Evolutionary conservation across 164 flowering plant species (phyloP), one percentile per base, ranked within the genome.

Genomic region (Umbilicus rupestris): DNA sequence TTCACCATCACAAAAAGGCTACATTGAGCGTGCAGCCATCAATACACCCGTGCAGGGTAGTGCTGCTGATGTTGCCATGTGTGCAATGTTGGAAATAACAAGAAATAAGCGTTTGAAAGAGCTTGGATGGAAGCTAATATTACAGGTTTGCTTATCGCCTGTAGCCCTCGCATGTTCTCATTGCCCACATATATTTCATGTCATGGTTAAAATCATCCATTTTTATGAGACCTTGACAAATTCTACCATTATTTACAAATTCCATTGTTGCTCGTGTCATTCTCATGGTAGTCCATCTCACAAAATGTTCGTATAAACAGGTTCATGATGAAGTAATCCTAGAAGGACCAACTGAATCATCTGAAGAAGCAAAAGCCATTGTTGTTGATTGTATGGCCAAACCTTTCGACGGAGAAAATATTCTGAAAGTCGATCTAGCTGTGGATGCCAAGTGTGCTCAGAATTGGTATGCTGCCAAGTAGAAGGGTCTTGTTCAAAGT

Each of bases 11-110:
- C 88, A 77, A 7, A 81, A 69, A 70, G 74, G 77, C 30, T 97
- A 94, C 73, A 88, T 94, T 64, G 93, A 89, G 66, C 87, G 99
- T 35, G 96, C 99, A 66, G 99, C 99, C 45, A 91, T 94, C 69
- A 94, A 94, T 73, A 85, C 96, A 45, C 99, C 99, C 24, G 97
- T 91, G 64, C 98, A 92, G 97, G 99, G 99, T 45, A 91, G 99
- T 74, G 97, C 99, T 69, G 99, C 99, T 52, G 99, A 95, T 84
- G 96, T 92, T 68, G 99, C 99, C 28, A 95, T 92, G 97, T 95
- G 99, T 80, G 99, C 99, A 74, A 95, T 95, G 97, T 77, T 95
- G 64, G 84, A 95, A 80, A 89, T 95, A 70, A 77, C 87, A 30
- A 78, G 70, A 58, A 89, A 95, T 75, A 64, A 72, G 44, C 81